Evolutionary conservation across 2,329 filamentous ascomycete species (phyloP), one percentile per base, ranked within the genome.

Genomic region (Periconia digitata): DNA sequence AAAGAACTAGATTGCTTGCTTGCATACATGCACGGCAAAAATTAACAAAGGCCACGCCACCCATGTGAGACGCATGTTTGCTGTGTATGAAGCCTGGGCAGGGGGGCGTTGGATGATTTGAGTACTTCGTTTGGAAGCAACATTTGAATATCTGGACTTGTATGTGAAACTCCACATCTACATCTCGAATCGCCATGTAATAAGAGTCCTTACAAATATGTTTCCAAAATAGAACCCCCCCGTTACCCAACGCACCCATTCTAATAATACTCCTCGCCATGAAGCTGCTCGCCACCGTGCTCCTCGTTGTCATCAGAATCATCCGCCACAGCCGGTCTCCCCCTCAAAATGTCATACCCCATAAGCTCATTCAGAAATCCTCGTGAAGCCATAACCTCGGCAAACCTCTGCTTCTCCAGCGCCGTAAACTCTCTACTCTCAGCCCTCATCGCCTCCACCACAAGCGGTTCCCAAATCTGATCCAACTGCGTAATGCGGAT

Each of bases 401-500:
- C 56, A 40, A 63, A 69, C 23, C 57, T 52, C n/a, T 49, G 45
- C 50, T 56, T 63, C 44, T 70, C 60, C 20, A 60, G 53, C 41
- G 64, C 56, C 8, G 63, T 67, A 45, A 66, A 69, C 15, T 62
- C 59, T 38, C 64, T 55, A 36, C 56, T 56, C 10, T 59, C 60
- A 8, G 62, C 50, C 27, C 51, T 56, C 66, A 70, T 69, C 55
- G 68, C 58, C 18, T 69, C 55, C 44, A 47, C 53, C 36, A 69
- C 64, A 37, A 65, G 42, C 37, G 66, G 65, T 44, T 56, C 60
- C 66, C 66, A 71, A 37, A 71, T 70, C 45, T 66, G 63, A 50
- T 70, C 66, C 38, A 70, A 59, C 51, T 62, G 62, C 18, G 67
- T 70, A 35, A 70, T 62, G 44, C 66, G 64, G 58, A 70, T 68